A percentile compares a stretch with the other conserved stretches of the same genome.
Conservation (phyloP, 2,329 filamentous ascomycete genomes). For the Talaromyces albobiverticillius region DNA sequence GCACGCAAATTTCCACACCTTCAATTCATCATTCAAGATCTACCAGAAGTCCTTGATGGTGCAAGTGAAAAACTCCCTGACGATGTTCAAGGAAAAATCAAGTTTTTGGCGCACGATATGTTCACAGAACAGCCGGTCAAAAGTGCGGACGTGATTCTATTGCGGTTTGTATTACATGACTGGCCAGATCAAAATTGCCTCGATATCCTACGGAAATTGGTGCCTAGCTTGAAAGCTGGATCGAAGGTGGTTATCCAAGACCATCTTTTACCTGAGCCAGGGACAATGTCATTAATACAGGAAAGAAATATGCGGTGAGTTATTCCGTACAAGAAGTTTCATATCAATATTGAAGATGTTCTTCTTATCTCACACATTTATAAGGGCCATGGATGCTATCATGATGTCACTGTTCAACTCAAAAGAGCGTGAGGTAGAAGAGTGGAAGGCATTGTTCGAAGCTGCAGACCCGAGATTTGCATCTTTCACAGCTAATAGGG, state of each 20-base stretch:
- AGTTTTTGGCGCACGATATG: conserved; percentile 10
- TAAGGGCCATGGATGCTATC: conserved; percentile 49
- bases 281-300: conserved; percentile 14
- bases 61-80: neutral
- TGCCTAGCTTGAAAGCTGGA: conserved; percentile 22
- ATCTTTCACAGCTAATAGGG: neutral
- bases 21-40: conserved; percentile 53
- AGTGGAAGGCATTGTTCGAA: conserved; percentile 48
- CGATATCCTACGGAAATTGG: conserved; percentile 31
- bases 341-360: neutral
- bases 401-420: conserved; percentile 54
- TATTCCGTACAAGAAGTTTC: neutral
- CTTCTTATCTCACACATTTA: no score
- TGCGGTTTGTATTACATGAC: conserved; percentile 41
- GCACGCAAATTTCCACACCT: conserved; percentile 51
- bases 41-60: conserved; percentile 28
- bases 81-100: neutral
- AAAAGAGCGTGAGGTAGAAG: conserved; percentile 48
- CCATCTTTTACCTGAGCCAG: conserved; percentile 17
- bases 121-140: conserved; percentile 27
- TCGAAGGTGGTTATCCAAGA: conserved; percentile 16
- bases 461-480: conserved; percentile 30
- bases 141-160: conserved; percentile 33
- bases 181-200: conserved; percentile 36
- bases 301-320: conserved; percentile 17